A percentile compares a stretch with the other conserved stretches of the same genome.
Evolutionary conservation across 2,329 filamentous ascomycete species (phyloP).

Genomic region (Cucurbitaria berberidis): DNA sequence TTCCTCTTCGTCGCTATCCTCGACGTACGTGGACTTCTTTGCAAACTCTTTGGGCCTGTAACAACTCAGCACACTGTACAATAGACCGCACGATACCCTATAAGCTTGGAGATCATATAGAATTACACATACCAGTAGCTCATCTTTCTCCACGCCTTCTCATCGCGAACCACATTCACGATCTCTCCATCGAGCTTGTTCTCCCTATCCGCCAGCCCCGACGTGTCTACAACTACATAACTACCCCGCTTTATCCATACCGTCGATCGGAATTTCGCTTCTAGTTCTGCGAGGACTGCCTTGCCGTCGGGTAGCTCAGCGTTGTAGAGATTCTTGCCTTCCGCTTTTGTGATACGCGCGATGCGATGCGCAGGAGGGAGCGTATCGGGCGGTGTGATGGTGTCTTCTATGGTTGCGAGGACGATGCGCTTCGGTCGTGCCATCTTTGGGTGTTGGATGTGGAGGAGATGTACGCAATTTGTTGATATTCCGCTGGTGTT

Average conservation of each 20-base stretch:
- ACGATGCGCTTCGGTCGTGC: slow-evolving; percentile 77
- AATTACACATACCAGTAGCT: slow-evolving; percentile 69
- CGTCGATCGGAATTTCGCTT: slow-evolving; percentile 83
- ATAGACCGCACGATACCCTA: slow-evolving; percentile 26
- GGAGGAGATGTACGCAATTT: not conserved
- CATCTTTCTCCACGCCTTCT: slow-evolving; percentile 90
- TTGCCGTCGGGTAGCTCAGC: slow-evolving; percentile 71
- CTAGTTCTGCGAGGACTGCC: slow-evolving; percentile 77
- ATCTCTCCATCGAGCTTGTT: slow-evolving; percentile 89
- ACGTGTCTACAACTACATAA: slow-evolving; percentile 81
- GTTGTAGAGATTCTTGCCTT: slow-evolving; percentile 88
- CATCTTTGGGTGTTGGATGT: slow-evolving; percentile 56
- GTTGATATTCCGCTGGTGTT: not conserved
- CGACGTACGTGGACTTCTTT: slow-evolving; percentile 64
- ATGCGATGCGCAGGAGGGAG: slow-evolving; percentile 65
- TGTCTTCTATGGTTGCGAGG: slow-evolving; percentile 77
- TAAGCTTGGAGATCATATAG: slow-evolving; percentile 9
- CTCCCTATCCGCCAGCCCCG: slow-evolving; percentile 67
- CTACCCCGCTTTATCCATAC: slow-evolving; percentile 92
- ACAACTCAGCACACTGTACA: slow-evolving; percentile 29
- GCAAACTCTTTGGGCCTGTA: slow-evolving; percentile 79
- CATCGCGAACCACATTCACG: slow-evolving; percentile 88
- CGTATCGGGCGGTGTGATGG: slow-evolving; percentile 64
- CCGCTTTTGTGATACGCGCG: slow-evolving; percentile 78
- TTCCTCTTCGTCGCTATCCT: slow-evolving; percentile 76